phyloP scores from a whole-genome alignment of 495 filamentous ascomycete genomes.

The Parachaetomium inaequale region DNA sequence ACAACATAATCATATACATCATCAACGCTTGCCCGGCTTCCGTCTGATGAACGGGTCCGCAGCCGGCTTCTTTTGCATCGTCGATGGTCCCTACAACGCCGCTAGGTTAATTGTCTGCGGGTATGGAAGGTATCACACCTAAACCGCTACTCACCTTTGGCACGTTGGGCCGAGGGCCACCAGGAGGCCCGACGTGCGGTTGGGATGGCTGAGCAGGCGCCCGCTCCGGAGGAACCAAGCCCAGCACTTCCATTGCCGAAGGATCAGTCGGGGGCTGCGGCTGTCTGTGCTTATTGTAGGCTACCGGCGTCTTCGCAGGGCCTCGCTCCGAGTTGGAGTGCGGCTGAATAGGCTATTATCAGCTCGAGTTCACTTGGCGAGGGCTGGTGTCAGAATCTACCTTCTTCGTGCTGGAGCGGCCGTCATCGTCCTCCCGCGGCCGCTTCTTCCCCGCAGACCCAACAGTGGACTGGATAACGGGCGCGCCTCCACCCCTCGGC shows the following conservation, averaged over 20 bases:
- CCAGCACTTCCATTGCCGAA: constrained; percentile 33
- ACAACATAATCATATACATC: background rate
- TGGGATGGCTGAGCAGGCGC: constrained; percentile 20
- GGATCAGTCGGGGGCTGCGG: constrained; percentile 25
- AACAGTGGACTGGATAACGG: constrained; percentile 26
- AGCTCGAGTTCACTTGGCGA: background rate
- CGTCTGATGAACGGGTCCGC: constrained; percentile 45
- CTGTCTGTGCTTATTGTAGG: constrained; percentile 2
- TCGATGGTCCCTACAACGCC: constrained; percentile 25
- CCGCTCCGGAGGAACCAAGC: constrained; percentile 26
- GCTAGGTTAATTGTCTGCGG: background rate
- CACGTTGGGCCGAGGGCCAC: constrained; percentile 8
- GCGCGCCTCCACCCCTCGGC: constrained; percentile 19
- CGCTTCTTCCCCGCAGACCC: constrained; percentile 30
- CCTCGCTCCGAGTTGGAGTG: constrained; percentile 9
- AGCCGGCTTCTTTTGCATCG: constrained; percentile 32
- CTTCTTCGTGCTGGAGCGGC: constrained; percentile 26
- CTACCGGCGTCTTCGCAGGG: constrained; percentile 17
- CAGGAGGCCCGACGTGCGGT: constrained; percentile 7
- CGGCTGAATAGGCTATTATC: constrained; percentile 8
- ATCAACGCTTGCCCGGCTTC: constrained; percentile 34
- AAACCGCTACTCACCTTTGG: constrained; percentile 13
- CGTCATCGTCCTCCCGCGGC: constrained; percentile 23
- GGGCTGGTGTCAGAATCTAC: constrained; percentile 13
- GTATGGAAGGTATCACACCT: background rate